These are phyloP conservation scores for Phytophthora pinifolia DNA, from an alignment of 352 stramenopile genomes.

Conservation along the genomic window DNA sequence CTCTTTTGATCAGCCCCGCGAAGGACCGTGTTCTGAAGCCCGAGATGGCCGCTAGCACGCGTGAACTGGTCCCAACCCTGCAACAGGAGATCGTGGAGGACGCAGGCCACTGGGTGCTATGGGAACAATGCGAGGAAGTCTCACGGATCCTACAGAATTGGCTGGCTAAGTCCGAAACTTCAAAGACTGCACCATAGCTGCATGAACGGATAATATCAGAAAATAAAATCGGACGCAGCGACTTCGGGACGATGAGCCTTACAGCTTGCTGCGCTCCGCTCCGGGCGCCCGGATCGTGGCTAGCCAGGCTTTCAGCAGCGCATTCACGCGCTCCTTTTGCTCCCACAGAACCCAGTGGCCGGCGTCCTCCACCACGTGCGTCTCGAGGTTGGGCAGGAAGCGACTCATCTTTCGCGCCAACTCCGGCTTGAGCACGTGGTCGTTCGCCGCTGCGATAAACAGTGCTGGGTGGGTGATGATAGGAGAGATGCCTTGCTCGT, in stretches of 20 bases:
- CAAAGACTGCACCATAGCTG: neutral
- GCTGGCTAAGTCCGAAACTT: conserved; percentile 18
- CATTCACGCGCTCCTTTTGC: conserved; percentile 45
- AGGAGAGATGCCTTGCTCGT: conserved; percentile 32
- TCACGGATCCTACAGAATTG: conserved; percentile 40
- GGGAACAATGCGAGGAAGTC: conserved; percentile 50
- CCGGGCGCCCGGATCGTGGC: conserved; percentile 22
- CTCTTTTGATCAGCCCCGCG: conserved; percentile 60
- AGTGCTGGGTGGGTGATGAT: conserved; percentile 50
- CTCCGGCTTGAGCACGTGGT: conserved; percentile 54
- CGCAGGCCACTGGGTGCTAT: conserved; percentile 64
- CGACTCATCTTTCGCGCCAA: conserved; percentile 61
- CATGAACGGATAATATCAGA: neutral
- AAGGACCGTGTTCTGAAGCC: conserved; percentile 56
- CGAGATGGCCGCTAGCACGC: conserved; percentile 55
- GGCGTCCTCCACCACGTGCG: conserved; percentile 49
- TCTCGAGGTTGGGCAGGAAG: conserved; percentile 51
- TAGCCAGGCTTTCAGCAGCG: conserved; percentile 41
- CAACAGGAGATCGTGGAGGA: conserved; percentile 46
- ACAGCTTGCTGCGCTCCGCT: conserved; percentile 29
- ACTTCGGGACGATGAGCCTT: neutral
- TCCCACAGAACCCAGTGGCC: conserved; percentile 72
- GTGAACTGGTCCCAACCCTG: conserved; percentile 45
- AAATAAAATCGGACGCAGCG: too few relatives aligned
- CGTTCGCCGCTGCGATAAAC: conserved; percentile 61